Evolutionary conservation across 768 basidiomycete genomes (phyloP).

Genomic region (Paxillus involutus): DNA sequence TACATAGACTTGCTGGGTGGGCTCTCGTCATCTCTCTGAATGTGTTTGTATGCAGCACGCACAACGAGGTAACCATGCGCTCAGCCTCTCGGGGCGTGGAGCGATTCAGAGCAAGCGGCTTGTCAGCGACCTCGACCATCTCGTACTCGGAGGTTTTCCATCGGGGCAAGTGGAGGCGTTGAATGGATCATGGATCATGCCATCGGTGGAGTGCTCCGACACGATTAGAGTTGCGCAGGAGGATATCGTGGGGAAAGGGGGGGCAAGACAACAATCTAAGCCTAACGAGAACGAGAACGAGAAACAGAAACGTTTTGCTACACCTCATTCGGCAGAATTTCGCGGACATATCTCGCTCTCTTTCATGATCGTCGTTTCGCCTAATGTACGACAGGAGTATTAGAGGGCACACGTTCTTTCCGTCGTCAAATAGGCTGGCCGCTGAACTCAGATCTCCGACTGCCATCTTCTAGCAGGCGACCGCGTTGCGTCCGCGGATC

Average conservation of each 20-base stretch:
- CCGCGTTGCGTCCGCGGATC: conserved; percentile 23
- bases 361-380: conserved; percentile 23
- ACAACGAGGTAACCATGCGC: neutral
- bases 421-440: neutral
- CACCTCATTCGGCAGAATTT: neutral
- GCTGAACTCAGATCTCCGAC: conserved; percentile 11
- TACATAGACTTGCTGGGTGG: neutral
- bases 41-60: too few relatives aligned
- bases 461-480: conserved; percentile 14
- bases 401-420: neutral
- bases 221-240: too few relatives aligned
- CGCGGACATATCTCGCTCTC: neutral
- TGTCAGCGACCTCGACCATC: neutral
- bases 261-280: neutral
- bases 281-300: too few relatives aligned
- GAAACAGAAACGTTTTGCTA: too few relatives aligned
- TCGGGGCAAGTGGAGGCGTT: too few relatives aligned
- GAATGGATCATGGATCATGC: too few relatives aligned
- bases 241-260: too few relatives aligned
- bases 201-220: too few relatives aligned
- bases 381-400: conserved; percentile 14
- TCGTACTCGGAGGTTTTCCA: too few relatives aligned
- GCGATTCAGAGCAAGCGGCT: neutral
- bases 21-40: neutral
- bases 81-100: neutral